A percentile compares a stretch with the other conserved stretches of the same genome.
phyloP scores from a whole-genome alignment of 2,329 filamentous ascomycete genomes.

The Ophiognomonia clavigignenti-juglandacearum region DNA sequence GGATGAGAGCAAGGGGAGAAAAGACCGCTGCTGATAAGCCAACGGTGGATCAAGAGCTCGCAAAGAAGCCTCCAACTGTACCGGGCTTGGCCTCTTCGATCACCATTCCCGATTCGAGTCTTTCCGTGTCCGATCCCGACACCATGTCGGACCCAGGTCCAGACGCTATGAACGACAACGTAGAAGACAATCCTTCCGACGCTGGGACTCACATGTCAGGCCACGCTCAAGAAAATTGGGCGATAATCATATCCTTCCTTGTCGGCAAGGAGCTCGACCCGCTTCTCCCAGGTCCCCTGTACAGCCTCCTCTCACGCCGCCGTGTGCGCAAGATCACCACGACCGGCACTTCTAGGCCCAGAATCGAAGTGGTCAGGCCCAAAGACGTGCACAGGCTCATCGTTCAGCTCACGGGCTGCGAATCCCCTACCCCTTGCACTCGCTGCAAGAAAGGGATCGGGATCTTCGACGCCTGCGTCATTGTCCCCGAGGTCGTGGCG shows the following conservation, averaged over 20 bases:
- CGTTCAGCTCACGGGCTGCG: constrained; percentile 1
- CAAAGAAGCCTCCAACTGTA: too few species aligned
- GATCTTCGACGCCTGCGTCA: constrained; percentile 1
- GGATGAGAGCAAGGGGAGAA: not conserved
- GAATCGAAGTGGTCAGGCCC: not conserved
- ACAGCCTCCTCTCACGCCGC: not conserved
- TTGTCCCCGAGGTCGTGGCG: not conserved
- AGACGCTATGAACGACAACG: not conserved
- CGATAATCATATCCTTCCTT: not conserved
- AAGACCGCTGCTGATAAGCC: not conserved
- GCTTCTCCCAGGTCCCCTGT: not conserved
- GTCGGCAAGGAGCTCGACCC: not conserved
- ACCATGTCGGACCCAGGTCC: not conserved
- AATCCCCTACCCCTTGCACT: not conserved
- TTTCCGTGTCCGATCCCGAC: not conserved
- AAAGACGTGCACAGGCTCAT: constrained; percentile 5
- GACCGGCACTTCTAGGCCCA: not conserved
- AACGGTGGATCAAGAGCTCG: constrained; percentile 8
- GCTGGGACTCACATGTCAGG: not conserved
- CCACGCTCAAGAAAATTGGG: not conserved
- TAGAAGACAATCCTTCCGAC: not conserved
- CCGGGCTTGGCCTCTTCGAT: too few species aligned
- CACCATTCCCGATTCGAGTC: not conserved
- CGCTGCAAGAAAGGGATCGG: not conserved
- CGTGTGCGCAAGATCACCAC: not conserved